These are phyloP conservation scores for Eutrema salsugineum DNA, from an alignment of 441 rosid species.

Conservation along the genomic window DNA sequence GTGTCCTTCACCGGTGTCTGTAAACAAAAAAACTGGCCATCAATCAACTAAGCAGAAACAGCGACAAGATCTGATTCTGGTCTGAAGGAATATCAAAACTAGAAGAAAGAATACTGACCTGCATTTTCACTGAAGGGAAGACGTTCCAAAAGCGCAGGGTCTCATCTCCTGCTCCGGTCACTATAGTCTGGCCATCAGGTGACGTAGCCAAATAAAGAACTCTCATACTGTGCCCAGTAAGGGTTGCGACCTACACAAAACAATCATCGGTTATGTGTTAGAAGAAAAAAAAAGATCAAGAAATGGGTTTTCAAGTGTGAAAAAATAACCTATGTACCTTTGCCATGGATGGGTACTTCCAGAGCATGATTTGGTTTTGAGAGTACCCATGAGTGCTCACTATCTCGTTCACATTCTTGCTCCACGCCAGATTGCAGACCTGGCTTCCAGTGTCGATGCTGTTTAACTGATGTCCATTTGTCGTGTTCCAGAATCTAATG, in stretches of 20 bases:
- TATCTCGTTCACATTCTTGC: constrained; percentile 95
- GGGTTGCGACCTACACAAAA: constrained; percentile 65
- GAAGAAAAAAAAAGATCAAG: not conserved
- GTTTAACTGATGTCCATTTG: constrained; percentile 84
- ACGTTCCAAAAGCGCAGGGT: constrained; percentile 94
- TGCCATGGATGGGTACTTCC: constrained; percentile 93
- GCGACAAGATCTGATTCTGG: not conserved
- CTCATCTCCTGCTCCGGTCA: constrained; percentile 99
- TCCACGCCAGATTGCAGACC: constrained; percentile 98
- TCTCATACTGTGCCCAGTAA: constrained; percentile 88
- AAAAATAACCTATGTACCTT: constrained; percentile 48
- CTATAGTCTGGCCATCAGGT: constrained; percentile 98
- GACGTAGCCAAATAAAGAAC: constrained; percentile 94
- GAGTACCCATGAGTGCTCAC: constrained; percentile 99
- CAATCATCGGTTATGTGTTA: not conserved
- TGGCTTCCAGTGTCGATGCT: constrained; percentile 97
- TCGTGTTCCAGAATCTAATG: constrained; percentile 95
- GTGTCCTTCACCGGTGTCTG: constrained; percentile 92
- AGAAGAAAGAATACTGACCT: constrained; percentile 37
- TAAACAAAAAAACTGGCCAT: constrained; percentile 1
- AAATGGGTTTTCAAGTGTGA: not conserved
- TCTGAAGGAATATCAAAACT: not conserved
- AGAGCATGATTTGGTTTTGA: constrained; percentile 96
- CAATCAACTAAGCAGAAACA: not conserved
- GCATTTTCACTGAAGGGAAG: constrained; percentile 82